Evolutionary conservation across 306 rosid species (phyloP).

Genomic region (Begonia masoniana): DNA sequence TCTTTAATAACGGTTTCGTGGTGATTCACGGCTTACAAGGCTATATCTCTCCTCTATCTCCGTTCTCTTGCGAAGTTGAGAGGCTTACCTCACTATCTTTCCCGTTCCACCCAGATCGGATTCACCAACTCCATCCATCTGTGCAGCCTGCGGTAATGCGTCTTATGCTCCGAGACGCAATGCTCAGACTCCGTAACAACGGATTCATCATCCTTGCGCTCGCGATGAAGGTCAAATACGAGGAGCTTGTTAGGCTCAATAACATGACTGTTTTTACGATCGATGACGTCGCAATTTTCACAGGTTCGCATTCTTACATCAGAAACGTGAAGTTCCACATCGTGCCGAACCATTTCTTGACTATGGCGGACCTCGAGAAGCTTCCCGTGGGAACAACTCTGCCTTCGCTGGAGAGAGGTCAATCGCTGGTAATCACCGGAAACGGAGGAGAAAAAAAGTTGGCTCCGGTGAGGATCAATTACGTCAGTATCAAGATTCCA

Average conservation of each 20-base stretch:
- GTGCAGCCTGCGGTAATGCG: constrained; percentile 39
- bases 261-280: constrained; percentile 62
- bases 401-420: constrained; percentile 41
- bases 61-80: constrained; percentile 51
- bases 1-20: constrained; percentile 45
- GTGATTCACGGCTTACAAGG: constrained; percentile 58
- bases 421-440: constrained; percentile 40
- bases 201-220: constrained; percentile 53
- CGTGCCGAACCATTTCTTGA: constrained; percentile 43
- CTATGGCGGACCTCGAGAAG: constrained; percentile 43
- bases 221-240: constrained; percentile 48
- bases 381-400: constrained; percentile 46
- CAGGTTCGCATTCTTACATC: constrained; percentile 54
- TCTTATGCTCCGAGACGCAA: constrained; percentile 52
- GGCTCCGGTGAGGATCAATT: constrained; percentile 53
- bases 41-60: constrained; percentile 44
- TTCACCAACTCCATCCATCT: constrained; percentile 3
- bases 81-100: constrained; percentile 40
- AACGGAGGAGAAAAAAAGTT: constrained; percentile 19
- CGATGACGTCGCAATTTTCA: constrained; percentile 50
- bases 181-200: constrained; percentile 57
- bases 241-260: constrained; percentile 35
- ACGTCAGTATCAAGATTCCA: constrained; percentile 42
- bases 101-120: constrained; percentile 41
- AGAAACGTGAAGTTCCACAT: constrained; percentile 50